Evolutionary conservation across 2,329 filamentous ascomycete species (phyloP).

Genomic region (Pseudogymnoascus sp.): DNA sequence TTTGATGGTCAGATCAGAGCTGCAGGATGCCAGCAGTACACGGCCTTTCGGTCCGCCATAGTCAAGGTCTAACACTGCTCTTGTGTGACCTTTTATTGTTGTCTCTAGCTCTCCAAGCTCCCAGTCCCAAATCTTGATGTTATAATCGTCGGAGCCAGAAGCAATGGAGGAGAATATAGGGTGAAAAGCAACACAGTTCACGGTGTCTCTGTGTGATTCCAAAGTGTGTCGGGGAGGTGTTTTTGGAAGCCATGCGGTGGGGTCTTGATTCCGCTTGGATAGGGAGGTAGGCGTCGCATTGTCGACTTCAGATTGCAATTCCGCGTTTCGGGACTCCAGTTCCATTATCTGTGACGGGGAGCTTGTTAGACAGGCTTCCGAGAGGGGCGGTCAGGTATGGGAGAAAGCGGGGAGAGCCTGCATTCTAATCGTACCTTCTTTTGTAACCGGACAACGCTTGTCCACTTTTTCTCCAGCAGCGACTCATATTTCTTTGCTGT

Average conservation of each 20-base stretch:
- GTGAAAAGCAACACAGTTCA: conserved; percentile 88
- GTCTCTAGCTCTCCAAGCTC: conserved; percentile 83
- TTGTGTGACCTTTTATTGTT: conserved; percentile 88
- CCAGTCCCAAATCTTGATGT: conserved; percentile 97
- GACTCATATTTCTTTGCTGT: conserved; percentile 93
- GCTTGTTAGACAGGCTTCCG: not conserved
- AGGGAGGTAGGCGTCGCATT: conserved; percentile 69
- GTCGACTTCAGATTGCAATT: conserved; percentile 76
- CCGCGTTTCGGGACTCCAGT: conserved; percentile 65
- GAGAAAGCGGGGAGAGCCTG: not conserved
- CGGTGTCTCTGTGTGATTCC: conserved; percentile 70
- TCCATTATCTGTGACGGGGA: conserved; percentile 72
- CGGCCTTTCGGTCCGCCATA: conserved; percentile 78
- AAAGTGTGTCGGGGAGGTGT: conserved; percentile 73
- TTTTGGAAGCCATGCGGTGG: conserved; percentile 76
- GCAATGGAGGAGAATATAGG: conserved; percentile 85
- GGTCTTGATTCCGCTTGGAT: conserved; percentile 73
- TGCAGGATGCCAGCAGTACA: conserved; percentile 60
- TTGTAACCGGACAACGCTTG: conserved; percentile 84
- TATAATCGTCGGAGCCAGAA: conserved; percentile 83
- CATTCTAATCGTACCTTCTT: conserved; percentile 62
- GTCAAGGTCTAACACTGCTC: conserved; percentile 78
- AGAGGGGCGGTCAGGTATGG: not conserved
- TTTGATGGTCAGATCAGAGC: conserved; percentile 86
- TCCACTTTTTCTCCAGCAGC: conserved; percentile 97